Evolutionary conservation across 2,329 filamentous ascomycete species (phyloP).

Genomic region (Rachicladosporium sp.): DNA sequence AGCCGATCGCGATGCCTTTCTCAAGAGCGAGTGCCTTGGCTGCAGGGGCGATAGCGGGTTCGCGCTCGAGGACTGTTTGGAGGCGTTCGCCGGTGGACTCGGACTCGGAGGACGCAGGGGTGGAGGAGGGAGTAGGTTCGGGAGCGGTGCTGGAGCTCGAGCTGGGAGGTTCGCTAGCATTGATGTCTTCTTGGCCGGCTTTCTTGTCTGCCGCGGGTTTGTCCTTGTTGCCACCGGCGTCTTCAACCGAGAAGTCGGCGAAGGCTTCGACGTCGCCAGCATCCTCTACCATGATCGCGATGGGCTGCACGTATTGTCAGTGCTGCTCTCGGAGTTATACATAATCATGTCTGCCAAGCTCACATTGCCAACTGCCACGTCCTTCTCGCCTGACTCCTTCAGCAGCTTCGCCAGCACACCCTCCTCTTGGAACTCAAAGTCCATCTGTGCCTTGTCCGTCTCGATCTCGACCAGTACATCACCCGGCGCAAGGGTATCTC

Average conservation of each 20-base stretch:
- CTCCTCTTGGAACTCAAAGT: constrained; percentile 99
- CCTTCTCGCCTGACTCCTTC: constrained; percentile 86
- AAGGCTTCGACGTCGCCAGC: constrained; percentile 78
- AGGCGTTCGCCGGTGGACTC: constrained; percentile 63
- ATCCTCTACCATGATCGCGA: constrained; percentile 89
- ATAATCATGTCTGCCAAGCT: constrained; percentile 30
- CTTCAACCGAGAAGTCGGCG: constrained; percentile 73
- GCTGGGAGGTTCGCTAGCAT: constrained; percentile 48
- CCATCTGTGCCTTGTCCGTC: constrained; percentile 99
- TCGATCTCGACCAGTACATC: constrained; percentile 78
- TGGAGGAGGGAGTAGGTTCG: constrained; percentile 6
- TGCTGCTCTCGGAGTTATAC: too few species aligned
- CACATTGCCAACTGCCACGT: constrained; percentile 88
- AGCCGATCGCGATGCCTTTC: constrained; percentile 63
- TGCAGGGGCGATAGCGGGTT: constrained; percentile 58
- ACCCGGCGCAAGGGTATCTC: constrained; percentile 75
- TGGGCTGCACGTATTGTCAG: constrained; percentile 52
- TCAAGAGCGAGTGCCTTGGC: constrained; percentile 76
- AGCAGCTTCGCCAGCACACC: constrained; percentile 90
- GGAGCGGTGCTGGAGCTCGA: constrained; percentile 48
- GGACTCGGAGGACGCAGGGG: constrained; percentile 55
- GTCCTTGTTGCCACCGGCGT: constrained; percentile 75
- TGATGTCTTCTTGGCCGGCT: constrained; percentile 45
- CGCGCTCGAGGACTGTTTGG: constrained; percentile 72
- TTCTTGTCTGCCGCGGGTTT: constrained; percentile 51